Percentiles rank a stretch among this genome's conserved stretches.
Evolutionary conservation across 2,329 filamentous ascomycete species (phyloP).

Genomic region (Aspergillus bombycis): DNA sequence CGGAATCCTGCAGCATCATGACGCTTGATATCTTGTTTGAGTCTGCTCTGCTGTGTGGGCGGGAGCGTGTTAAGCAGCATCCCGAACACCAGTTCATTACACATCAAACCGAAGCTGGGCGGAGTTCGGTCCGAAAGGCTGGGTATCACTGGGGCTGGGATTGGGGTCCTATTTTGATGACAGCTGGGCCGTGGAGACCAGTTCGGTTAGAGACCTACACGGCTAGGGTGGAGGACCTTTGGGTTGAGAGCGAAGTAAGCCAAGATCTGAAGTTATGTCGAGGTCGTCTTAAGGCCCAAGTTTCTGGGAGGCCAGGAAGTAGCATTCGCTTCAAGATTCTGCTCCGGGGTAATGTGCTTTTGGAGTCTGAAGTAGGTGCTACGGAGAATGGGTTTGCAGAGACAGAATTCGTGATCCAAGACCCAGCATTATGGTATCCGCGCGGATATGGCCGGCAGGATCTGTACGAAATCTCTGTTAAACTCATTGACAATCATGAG

Average conservation of each 20-base stretch:
- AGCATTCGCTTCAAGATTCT: neutral
- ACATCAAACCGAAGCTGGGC: constrained; percentile 47
- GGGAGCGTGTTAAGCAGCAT: constrained; percentile 43
- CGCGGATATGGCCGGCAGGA: constrained; percentile 60
- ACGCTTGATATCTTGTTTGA: constrained; percentile 52
- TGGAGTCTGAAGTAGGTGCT: neutral
- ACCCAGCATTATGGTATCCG: constrained; percentile 61
- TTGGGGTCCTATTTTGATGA: constrained; percentile 66
- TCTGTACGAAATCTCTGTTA: constrained; percentile 56
- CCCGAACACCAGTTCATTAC: constrained; percentile 49
- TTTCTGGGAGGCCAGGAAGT: neutral
- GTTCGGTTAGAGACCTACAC: constrained; percentile 66
- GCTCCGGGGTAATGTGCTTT: neutral
- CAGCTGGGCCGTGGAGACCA: constrained; percentile 67
- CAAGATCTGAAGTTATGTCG: constrained; percentile 44
- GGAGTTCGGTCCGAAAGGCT: constrained; percentile 61
- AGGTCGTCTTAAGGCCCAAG: constrained; percentile 30
- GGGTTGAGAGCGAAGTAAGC: constrained; percentile 41
- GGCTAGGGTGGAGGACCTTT: constrained; percentile 61
- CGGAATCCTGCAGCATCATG: constrained; percentile 36
- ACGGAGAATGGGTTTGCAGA: constrained; percentile 35
- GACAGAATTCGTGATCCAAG: constrained; percentile 38
- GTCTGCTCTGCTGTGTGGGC: constrained; percentile 47
- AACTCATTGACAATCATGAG: constrained; percentile 40
- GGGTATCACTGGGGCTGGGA: constrained; percentile 74